Conservation (phyloP, 2,329 filamentous ascomycete genomes). For the Cadophora sp. region DNA sequence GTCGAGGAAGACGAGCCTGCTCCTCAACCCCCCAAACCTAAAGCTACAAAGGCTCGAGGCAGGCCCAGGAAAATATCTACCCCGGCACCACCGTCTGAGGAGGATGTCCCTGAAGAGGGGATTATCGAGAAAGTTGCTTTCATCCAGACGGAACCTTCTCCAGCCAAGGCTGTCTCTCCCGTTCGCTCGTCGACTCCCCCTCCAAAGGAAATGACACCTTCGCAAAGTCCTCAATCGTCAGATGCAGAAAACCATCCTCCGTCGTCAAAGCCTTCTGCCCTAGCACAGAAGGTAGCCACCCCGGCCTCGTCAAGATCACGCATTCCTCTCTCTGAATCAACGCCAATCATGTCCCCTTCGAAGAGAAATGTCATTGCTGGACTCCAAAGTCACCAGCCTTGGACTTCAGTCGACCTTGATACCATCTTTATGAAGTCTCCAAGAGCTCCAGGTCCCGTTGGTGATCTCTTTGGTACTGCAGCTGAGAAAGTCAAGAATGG, state of each 20-base stretch:
- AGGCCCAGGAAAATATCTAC: slow-evolving; percentile 28
- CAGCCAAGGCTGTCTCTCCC: slow-evolving; percentile 24
- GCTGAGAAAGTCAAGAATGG: slow-evolving; percentile 60
- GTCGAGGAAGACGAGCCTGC: slow-evolving; percentile 18
- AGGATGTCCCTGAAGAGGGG: slow-evolving; percentile 16
- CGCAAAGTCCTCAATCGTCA: slow-evolving; percentile 75
- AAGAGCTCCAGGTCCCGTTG: slow-evolving; percentile 42
- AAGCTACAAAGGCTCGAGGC: slow-evolving; percentile 32
- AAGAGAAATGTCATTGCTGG: slow-evolving; percentile 64
- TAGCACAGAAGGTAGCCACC: slow-evolving; percentile 32
- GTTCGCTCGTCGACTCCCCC: slow-evolving; percentile 53
- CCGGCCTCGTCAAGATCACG: slow-evolving; percentile 50
- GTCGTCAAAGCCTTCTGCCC: slow-evolving; percentile 63
- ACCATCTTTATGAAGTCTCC: slow-evolving; percentile 63
- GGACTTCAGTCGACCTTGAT: slow-evolving; percentile 81
- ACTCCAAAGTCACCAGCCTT: slow-evolving; percentile 64
- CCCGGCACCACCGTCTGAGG: slow-evolving; percentile 4
- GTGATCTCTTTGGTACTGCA: slow-evolving; percentile 45
- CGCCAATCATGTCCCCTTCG: slow-evolving; percentile 63
- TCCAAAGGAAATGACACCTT: slow-evolving; percentile 65
- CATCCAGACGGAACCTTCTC: slow-evolving; percentile 12
- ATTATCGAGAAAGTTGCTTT: not conserved
- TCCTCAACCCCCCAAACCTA: slow-evolving; percentile 25
- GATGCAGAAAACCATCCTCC: slow-evolving; percentile 83
- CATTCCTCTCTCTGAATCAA: slow-evolving; percentile 54